A percentile compares a stretch with the other conserved stretches of the same genome.
phyloP scores from a whole-genome alignment of 805 yeast genomes.

The Candida taoyuanica region DNA sequence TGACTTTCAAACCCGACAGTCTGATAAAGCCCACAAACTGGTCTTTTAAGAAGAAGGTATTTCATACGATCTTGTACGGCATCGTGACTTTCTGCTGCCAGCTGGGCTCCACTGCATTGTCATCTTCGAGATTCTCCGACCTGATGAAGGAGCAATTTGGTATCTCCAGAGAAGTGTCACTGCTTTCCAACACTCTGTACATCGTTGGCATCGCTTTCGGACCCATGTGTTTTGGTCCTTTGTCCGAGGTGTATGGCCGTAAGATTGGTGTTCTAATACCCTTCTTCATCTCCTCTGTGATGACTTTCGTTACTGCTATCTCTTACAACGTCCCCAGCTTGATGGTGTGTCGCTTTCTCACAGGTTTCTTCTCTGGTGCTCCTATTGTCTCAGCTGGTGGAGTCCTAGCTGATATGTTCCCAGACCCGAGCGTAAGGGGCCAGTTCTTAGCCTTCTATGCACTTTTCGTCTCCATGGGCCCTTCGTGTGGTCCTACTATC shows the following conservation, averaged over 20 bases:
- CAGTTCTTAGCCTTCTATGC: constrained; percentile 47
- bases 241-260: constrained; percentile 40
- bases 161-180: constrained; percentile 42
- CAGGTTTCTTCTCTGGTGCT: constrained; percentile 57
- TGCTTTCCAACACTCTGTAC: constrained; percentile 52
- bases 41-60: constrained; percentile 30
- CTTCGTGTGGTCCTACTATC: constrained; percentile 43
- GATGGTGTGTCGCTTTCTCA: constrained; percentile 49
- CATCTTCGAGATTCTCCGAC: constrained; percentile 33
- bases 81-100: constrained; percentile 41
- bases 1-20: constrained; percentile 10
- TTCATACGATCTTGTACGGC: constrained; percentile 37
- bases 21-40: constrained; percentile 32
- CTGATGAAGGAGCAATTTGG: constrained; percentile 35
- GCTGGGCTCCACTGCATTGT: constrained; percentile 45
- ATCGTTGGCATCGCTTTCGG: constrained; percentile 67
- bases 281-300: constrained; percentile 33
- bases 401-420: constrained; percentile 45
- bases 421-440: constrained; percentile 44
- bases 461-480: constrained; percentile 41
- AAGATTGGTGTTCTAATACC: constrained; percentile 42
- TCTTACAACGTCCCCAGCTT: constrained; percentile 47
- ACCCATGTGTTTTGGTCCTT: constrained; percentile 52
- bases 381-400: constrained; percentile 60
- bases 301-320: constrained; percentile 48